Conservation (phyloP, 1,284 basidiomycete species). For the Malassezia cuniculi region DNA sequence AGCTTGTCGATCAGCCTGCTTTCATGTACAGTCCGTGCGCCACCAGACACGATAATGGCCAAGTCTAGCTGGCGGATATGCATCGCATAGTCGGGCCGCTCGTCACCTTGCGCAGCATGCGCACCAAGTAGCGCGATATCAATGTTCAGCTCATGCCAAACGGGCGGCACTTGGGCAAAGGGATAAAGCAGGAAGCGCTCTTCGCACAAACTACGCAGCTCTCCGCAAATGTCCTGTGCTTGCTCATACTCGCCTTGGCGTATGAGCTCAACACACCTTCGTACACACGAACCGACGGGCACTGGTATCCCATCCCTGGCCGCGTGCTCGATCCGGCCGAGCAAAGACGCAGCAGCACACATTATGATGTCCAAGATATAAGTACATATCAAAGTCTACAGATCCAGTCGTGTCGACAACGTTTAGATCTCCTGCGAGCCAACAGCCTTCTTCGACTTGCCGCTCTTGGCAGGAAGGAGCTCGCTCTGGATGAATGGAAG, state of each 20-base stretch:
- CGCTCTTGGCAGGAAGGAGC: slow-evolving; percentile 59
- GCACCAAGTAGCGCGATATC: not conserved
- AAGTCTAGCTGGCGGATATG: slow-evolving; percentile 3
- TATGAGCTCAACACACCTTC: too few relatives aligned
- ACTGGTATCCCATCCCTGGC: not conserved
- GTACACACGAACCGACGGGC: too few relatives aligned
- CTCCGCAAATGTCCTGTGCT: too few relatives aligned
- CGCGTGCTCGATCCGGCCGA: slow-evolving; percentile 6
- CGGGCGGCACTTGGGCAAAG: not conserved
- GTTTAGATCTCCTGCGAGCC: slow-evolving; percentile 43
- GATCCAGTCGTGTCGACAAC: too few relatives aligned
- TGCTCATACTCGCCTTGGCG: too few relatives aligned
- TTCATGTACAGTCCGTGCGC: too few relatives aligned
- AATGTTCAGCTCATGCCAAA: not conserved
- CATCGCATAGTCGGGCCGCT: too few relatives aligned
- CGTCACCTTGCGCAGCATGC: not conserved
- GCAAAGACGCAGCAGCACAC: too few relatives aligned
- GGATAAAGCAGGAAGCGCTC: slow-evolving; percentile 1
- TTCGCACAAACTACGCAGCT: not conserved
- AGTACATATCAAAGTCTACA: too few relatives aligned
- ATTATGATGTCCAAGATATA: too few relatives aligned
- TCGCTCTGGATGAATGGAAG: slow-evolving; percentile 56
- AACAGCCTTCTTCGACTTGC: slow-evolving; percentile 47
- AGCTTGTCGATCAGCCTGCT: too few relatives aligned
- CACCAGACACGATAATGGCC: slow-evolving; percentile 1